A percentile compares a stretch with the other conserved stretches of the same genome.
Conservation (phyloP, 1,139 yeast genomes). For the Pichia sorboxylosa region DNA sequence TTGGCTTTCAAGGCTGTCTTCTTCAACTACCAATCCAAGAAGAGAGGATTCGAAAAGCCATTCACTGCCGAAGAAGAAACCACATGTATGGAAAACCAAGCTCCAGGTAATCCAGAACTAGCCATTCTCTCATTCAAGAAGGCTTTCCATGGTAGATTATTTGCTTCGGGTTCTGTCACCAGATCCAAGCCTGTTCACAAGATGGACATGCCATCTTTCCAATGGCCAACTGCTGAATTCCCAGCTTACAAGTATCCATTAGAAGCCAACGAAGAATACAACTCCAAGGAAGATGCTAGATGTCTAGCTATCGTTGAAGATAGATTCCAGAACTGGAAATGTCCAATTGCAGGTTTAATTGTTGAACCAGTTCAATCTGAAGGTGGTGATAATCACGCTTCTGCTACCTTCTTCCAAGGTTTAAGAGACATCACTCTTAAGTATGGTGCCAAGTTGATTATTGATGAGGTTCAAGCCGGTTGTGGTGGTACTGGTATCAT, state of each 20-base stretch:
- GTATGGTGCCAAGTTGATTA: slow-evolving; percentile 56
- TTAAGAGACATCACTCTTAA: slow-evolving; percentile 59
- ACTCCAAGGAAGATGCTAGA: slow-evolving; percentile 54
- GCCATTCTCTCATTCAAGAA: slow-evolving; percentile 63
- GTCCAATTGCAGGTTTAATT: slow-evolving; percentile 66
- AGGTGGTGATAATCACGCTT: slow-evolving; percentile 83
- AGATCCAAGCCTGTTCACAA: slow-evolving; percentile 77
- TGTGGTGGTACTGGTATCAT: slow-evolving; percentile 75
- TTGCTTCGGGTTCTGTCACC: slow-evolving; percentile 69
- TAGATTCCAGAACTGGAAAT: slow-evolving; percentile 42
- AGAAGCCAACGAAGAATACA: slow-evolving; percentile 41
- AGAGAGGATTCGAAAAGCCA: slow-evolving; percentile 38
- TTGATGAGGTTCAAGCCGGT: slow-evolving; percentile 83
- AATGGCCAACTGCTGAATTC: slow-evolving; percentile 82
- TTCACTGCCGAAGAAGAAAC: slow-evolving; percentile 51
- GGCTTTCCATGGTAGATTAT: slow-evolving; percentile 76
- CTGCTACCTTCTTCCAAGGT: slow-evolving; percentile 65
- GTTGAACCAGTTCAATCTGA: slow-evolving; percentile 79
- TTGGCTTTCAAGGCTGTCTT: slow-evolving; percentile 78
- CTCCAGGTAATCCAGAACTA: slow-evolving; percentile 68
- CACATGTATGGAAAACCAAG: slow-evolving; percentile 52
- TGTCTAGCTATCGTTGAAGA: slow-evolving; percentile 51
- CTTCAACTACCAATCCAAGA: slow-evolving; percentile 56
- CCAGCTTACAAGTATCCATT: slow-evolving; percentile 68
- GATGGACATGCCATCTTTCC: slow-evolving; percentile 72